These are phyloP conservation scores for Camellia granthamiana DNA, from an alignment of 148 eudicot genomes.

Conservation along the genomic window DNA sequence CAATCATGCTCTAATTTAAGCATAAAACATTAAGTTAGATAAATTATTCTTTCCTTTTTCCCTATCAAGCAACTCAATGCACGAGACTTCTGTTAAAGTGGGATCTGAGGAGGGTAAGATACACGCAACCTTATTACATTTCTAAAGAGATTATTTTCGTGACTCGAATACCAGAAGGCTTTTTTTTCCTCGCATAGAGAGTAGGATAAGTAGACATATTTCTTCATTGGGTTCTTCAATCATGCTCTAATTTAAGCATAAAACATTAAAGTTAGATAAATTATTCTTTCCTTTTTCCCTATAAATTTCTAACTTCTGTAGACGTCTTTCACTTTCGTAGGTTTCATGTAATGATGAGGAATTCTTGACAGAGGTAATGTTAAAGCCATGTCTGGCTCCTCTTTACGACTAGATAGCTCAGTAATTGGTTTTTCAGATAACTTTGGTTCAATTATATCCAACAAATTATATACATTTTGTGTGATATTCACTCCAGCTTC, in stretches of 20 bases:
- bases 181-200: not conserved
- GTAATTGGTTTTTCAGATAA: not conserved
- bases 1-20: not conserved
- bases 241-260: not conserved
- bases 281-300: not conserved
- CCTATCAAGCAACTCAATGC: too few relatives aligned
- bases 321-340: not conserved
- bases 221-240: not conserved
- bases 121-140: too few relatives aligned
- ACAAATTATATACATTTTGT: not conserved
- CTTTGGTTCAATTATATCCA: not conserved
- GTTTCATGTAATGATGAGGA: constrained; percentile 4
- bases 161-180: too few relatives aligned
- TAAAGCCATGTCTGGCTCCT: not conserved
- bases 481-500: not conserved
- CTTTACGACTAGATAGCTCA: not conserved
- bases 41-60: not conserved
- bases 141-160: too few relatives aligned
- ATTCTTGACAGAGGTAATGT: constrained; percentile 1
- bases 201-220: not conserved
- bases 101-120: too few relatives aligned
- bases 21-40: not conserved
- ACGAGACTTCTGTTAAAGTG: too few relatives aligned
- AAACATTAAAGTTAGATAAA: not conserved
- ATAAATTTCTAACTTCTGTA: not conserved